Evolutionary conservation across 208 protist genomes (phyloP).

Genomic region (Spongospora subterranea): DNA sequence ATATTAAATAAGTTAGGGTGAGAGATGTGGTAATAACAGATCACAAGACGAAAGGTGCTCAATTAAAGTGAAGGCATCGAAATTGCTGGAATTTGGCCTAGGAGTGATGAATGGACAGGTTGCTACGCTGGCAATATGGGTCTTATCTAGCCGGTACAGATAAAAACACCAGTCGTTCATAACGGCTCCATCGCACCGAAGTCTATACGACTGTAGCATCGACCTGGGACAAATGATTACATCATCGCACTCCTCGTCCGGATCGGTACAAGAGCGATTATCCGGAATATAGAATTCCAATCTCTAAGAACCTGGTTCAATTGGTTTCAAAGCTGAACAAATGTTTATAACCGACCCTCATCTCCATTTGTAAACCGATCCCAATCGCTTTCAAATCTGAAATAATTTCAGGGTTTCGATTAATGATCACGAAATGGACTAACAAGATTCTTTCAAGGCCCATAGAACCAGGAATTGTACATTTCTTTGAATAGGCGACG

Average conservation of each 20-base stretch:
- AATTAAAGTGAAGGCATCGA: too few relatives aligned
- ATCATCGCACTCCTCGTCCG: neutral
- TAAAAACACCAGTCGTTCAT: neutral
- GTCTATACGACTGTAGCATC: neutral
- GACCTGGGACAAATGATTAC: neutral
- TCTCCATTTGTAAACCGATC: conserved; percentile 36
- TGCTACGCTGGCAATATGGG: neutral
- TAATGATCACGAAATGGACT: neutral
- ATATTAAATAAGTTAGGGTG: too few relatives aligned
- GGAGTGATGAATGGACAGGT: neutral
- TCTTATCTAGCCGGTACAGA: neutral
- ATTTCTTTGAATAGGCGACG: neutral
- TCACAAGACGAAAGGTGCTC: too few relatives aligned
- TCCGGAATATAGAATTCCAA: neutral
- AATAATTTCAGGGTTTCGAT: neutral
- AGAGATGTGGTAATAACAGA: too few relatives aligned
- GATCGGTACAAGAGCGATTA: too few relatives aligned
- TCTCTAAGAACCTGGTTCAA: neutral
- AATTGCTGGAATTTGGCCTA: too few relatives aligned
- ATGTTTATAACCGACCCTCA: neutral
- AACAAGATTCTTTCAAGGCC: conserved; percentile 33
- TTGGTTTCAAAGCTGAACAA: conserved; percentile 1
- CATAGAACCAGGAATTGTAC: neutral
- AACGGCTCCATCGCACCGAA: neutral
- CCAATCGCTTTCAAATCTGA: conserved; percentile 47